phyloP scores from a whole-genome alignment of 257 asterid genomes.

The Orobanche coerulescens region DNA sequence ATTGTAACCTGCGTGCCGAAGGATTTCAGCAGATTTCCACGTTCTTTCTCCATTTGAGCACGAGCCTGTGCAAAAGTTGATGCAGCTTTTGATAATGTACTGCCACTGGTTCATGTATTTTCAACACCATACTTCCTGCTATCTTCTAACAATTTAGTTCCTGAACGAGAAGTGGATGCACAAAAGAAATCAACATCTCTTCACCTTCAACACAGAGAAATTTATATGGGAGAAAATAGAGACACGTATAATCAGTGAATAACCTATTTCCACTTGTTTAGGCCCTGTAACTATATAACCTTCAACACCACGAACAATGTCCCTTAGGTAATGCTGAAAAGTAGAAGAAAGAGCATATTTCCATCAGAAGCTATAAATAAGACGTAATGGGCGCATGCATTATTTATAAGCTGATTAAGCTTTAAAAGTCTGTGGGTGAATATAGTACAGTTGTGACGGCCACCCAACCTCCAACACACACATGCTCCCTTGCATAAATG shows the following conservation, averaged over 20 bases:
- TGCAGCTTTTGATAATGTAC: too few species aligned
- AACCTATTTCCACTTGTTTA: constrained; percentile 91
- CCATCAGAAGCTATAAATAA: constrained; percentile 6
- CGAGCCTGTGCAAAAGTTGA: too few species aligned
- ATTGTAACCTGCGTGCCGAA: too few species aligned
- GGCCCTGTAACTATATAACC: constrained; percentile 95
- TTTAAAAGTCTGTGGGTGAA: neutral
- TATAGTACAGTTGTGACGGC: neutral
- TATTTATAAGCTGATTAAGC: constrained; percentile 2
- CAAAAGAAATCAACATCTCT: too few species aligned
- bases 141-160: too few species aligned
- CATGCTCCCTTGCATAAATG: too few species aligned
- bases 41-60: too few species aligned
- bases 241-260: constrained; percentile 2
- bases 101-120: too few species aligned
- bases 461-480: neutral
- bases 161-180: too few species aligned
- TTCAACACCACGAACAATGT: constrained; percentile 95
- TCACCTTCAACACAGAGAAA: too few species aligned
- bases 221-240: constrained; percentile 9
- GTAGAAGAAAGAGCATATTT: constrained; percentile 14
- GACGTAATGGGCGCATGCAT: neutral
- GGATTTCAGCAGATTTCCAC: too few species aligned
- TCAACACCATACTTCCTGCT: too few species aligned
- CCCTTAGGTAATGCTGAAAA: constrained; percentile 98